Evolutionary conservation across 345 rosid genomes (phyloP), one percentile per base, ranked within the genome.

Genomic region (Diplotaxis tenuifolia): DNA sequence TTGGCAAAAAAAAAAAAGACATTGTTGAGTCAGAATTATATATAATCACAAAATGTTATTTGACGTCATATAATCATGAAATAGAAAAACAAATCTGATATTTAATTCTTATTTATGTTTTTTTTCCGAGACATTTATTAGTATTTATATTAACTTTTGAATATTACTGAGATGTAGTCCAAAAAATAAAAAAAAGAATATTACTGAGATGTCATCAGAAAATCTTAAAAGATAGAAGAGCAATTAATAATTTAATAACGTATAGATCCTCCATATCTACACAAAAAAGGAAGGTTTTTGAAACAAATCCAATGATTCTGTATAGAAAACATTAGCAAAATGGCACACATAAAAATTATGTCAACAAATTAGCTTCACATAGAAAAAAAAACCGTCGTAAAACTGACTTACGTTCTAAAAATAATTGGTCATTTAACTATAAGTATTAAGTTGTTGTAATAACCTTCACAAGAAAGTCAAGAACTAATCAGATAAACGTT

Each of bases 351-450:
- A n/a, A 22, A 32, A 45, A 45, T 28, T 28, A 36, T 73, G 58
- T 57, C 59, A 64, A 73, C 29, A 31, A 14, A 2, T 19, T 40
- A 65, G 32, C 49, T 67, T 20, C 23, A 67, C 47, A 50, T 36
- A 23, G 3, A 25, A 25, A 25, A 25, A 45, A 12, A 22, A 75
- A 49, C 62, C 14, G 72, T 11, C 6, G 5, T 21, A 58, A 45
- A 58, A 18, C 78, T 50, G 72, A 54, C 40, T 27, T 36, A 50
- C 62, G 73, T 27, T 52, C 73, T 50, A 75, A 75, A 75, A 67
- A 60, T 67, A 68, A 75, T 28, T 9, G 29, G 29, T 50, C 9
- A 2, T 19, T 15, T 14, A 68, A 50, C 62, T 50, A 53, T 68
- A 68, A 60, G 67, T 36, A 19, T 6, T 42, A 58, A 58, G 55